Conservation (phyloP, 805 yeast species). For the Candida methanosorbosa region DNA sequence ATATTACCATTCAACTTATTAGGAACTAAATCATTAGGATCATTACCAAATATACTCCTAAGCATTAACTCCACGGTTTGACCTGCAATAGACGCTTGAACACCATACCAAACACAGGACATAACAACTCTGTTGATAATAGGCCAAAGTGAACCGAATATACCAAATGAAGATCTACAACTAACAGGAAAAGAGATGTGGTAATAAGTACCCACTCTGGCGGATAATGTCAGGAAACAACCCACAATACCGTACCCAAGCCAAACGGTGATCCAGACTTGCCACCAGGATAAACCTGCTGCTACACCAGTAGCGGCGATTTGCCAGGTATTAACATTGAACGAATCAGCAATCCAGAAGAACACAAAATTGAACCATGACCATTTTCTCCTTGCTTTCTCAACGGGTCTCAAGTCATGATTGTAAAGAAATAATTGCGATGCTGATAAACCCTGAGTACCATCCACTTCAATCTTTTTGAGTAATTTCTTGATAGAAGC, state of each 20-base stretch:
- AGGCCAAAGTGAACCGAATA: slow-evolving; percentile 84
- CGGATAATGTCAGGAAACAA: slow-evolving; percentile 57
- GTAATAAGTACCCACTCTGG: slow-evolving; percentile 72
- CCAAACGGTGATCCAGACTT: slow-evolving; percentile 84
- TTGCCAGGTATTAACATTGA: slow-evolving; percentile 87
- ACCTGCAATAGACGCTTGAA: slow-evolving; percentile 80
- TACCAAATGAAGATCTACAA: slow-evolving; percentile 76
- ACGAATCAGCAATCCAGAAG: slow-evolving; percentile 86
- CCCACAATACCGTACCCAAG: slow-evolving; percentile 70
- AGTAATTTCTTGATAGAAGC: too few species aligned
- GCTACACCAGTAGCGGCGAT: slow-evolving; percentile 80
- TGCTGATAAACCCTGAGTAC: slow-evolving; percentile 30
- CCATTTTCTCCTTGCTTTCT: slow-evolving; percentile 71
- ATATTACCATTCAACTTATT: slow-evolving; percentile 37
- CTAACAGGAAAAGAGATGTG: slow-evolving; percentile 83
- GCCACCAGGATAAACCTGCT: slow-evolving; percentile 85
- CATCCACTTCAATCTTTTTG: slow-evolving; percentile 16
- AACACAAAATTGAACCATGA: slow-evolving; percentile 70
- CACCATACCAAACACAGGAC: slow-evolving; percentile 75
- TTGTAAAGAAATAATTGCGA: slow-evolving; percentile 63
- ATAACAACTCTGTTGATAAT: slow-evolving; percentile 80
- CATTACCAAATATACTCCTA: slow-evolving; percentile 61
- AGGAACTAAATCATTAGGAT: slow-evolving; percentile 50
- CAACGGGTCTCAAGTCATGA: slow-evolving; percentile 74
- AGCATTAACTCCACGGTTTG: slow-evolving; percentile 75